phyloP scores from a whole-genome alignment of 1,284 basidiomycete species.

The Sutorius eximius region DNA sequence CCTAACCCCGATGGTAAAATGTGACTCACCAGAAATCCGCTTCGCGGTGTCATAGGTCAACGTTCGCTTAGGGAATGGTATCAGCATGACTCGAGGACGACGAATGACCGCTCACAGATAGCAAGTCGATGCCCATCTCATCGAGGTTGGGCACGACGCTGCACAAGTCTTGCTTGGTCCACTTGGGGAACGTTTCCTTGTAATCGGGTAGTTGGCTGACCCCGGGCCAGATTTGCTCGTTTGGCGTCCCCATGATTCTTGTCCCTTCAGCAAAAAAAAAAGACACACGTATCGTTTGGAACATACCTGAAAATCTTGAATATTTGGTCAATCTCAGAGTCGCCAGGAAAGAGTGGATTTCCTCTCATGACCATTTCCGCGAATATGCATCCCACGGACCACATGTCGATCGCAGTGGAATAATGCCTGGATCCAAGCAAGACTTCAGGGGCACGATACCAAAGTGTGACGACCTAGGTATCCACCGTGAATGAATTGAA shows the following conservation, averaged over 20 bases:
- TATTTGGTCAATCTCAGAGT: conserved; percentile 99
- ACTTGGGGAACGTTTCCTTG: conserved; percentile 96
- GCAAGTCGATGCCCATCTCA: conserved; percentile 73
- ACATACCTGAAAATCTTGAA: conserved; percentile 96
- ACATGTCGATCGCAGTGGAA: conserved; percentile 97
- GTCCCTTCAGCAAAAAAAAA: conserved; percentile 5
- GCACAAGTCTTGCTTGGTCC: conserved; percentile 72
- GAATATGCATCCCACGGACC: conserved; percentile 95
- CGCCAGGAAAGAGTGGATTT: conserved; percentile 93
- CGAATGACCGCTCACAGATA: conserved; percentile 54
- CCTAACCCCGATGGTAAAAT: conserved; percentile 3
- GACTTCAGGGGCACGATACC: conserved; percentile 98
- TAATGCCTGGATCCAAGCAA: conserved; percentile 95
- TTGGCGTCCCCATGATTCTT: conserved; percentile 93
- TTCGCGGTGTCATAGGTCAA: conserved; percentile 93
- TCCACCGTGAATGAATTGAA: conserved; percentile 14
- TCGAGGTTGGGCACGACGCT: conserved; percentile 70
- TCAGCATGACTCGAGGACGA: conserved; percentile 5
- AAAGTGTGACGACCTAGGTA: conserved; percentile 90
- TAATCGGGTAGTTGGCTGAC: conserved; percentile 91
- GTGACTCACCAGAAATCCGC: conserved; percentile 79
- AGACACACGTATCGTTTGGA: not conserved
- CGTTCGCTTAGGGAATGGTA: conserved; percentile 52
- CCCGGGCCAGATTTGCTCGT: conserved; percentile 91
- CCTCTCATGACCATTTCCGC: conserved; percentile 91